Evolutionary conservation across 768 basidiomycete genomes (phyloP).

Genomic region (Lactarius vividus): DNA sequence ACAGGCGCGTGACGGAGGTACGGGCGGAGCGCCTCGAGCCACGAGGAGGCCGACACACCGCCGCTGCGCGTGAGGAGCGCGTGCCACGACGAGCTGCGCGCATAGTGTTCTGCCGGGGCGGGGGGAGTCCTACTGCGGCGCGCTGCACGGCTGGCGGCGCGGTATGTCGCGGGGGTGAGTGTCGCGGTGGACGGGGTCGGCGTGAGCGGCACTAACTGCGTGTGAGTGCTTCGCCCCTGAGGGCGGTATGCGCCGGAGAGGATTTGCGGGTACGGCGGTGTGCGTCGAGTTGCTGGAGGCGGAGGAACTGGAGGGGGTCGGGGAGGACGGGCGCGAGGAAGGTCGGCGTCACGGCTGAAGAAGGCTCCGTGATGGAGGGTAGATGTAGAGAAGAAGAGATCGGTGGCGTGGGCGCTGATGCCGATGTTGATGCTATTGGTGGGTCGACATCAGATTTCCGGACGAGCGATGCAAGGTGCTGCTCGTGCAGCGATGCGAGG

Average conservation of each 20-base stretch:
- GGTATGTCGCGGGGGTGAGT: constrained; percentile 5
- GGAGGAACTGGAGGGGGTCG: constrained; percentile 23
- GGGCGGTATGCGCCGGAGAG: constrained; percentile 8
- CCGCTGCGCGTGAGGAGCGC: not conserved
- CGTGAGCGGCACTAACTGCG: constrained; percentile 11
- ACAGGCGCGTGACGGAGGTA: constrained; percentile 18
- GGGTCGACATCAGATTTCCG: not conserved
- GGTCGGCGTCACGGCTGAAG: constrained; percentile 19
- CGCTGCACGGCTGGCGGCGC: not conserved
- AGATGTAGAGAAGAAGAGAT: not conserved
- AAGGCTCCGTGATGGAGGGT: constrained; percentile 3
- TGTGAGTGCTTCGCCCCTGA: not conserved
- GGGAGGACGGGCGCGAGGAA: constrained; percentile 27
- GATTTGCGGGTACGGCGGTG: constrained; percentile 26
- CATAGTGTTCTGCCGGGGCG: not conserved
- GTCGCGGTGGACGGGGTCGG: not conserved
- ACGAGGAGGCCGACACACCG: not conserved
- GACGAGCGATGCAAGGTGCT: constrained; percentile 16
- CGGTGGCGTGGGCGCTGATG: not conserved
- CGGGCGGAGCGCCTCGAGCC: constrained; percentile 15
- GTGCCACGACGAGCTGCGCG: not conserved
- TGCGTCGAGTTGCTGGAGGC: constrained; percentile 27
- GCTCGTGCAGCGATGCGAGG: constrained; percentile 16
- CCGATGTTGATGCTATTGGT: not conserved
- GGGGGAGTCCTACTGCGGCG: not conserved